Conservation (phyloP, 2,329 filamentous ascomycete species). For the Aspergillus novoparasiticus region DNA sequence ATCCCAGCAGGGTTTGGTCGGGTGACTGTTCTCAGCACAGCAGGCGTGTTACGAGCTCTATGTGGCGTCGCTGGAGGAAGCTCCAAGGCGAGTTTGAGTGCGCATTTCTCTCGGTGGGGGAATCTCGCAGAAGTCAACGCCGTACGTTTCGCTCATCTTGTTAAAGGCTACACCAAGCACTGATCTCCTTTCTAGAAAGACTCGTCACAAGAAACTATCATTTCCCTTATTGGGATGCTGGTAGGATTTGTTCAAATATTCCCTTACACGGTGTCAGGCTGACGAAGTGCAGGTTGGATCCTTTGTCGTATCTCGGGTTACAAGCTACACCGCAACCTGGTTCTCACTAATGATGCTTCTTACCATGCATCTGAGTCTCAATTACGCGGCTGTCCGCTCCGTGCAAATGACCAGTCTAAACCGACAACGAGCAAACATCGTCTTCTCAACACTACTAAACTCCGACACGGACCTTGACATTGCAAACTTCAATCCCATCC, state of each 20-base stretch:
- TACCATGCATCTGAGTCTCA: conserved; percentile 75
- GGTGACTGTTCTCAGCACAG: conserved; percentile 60
- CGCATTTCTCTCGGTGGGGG: conserved; percentile 84
- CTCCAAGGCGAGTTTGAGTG: conserved; percentile 85
- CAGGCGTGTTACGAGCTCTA: conserved; percentile 65
- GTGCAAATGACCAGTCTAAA: conserved; percentile 86
- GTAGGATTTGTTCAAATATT: conserved; percentile 39
- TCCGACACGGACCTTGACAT: conserved; percentile 29
- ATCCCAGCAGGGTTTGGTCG: conserved; percentile 61
- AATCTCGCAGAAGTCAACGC: conserved; percentile 94
- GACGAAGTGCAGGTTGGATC: conserved; percentile 63
- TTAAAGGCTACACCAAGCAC: neutral
- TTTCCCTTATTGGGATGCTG: conserved; percentile 85
- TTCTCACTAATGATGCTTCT: conserved; percentile 71
- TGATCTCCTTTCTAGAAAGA: conserved; percentile 62
- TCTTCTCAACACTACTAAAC: conserved; percentile 62
- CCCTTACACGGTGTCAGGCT: neutral
- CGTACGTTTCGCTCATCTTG: conserved; percentile 44
- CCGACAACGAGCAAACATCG: conserved; percentile 78
- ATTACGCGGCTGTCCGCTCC: conserved; percentile 80
- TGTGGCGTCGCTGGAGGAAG: conserved; percentile 91
- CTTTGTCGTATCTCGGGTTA: conserved; percentile 74
- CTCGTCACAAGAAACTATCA: conserved; percentile 90
- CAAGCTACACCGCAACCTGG: conserved; percentile 73
- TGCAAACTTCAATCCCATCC: neutral